These are phyloP conservation scores for Mycena galopus DNA, from an alignment of 768 basidiomycete species.

Conservation along the genomic window DNA sequence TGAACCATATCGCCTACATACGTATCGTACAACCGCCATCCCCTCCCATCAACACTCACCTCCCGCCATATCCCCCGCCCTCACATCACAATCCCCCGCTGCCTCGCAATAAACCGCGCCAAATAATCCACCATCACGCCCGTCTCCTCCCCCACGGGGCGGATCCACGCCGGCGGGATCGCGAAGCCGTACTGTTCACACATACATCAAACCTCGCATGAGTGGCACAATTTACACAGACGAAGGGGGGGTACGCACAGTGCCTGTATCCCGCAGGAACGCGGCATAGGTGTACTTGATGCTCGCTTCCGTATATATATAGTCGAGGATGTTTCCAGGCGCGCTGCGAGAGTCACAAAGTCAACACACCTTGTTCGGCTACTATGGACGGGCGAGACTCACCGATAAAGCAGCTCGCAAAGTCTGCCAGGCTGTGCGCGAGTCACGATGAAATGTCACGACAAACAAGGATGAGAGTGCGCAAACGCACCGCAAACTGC, in stretches of 20 bases:
- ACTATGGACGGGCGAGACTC: conserved; percentile 21
- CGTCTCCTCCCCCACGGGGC: conserved; percentile 86
- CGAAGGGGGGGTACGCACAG: conserved; percentile 56
- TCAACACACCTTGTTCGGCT: not conserved
- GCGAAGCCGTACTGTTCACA: conserved; percentile 82
- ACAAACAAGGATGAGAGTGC: not conserved
- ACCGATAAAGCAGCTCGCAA: conserved; percentile 61
- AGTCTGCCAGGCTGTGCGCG: conserved; percentile 57
- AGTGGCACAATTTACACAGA: not conserved
- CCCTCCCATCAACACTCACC: too few relatives aligned
- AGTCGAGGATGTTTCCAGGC: conserved; percentile 77
- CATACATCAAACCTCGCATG: not conserved
- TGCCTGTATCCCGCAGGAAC: conserved; percentile 79
- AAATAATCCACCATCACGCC: conserved; percentile 42
- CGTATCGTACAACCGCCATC: too few relatives aligned
- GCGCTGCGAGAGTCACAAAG: conserved; percentile 48
- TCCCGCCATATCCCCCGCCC: too few relatives aligned
- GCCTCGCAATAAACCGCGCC: not conserved
- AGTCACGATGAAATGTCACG: not conserved
- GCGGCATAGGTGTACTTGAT: conserved; percentile 75
- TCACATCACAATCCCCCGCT: not conserved
- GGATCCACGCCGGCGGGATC: conserved; percentile 77
- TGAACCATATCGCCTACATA: too few relatives aligned
- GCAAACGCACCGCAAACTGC: conserved; percentile 51
- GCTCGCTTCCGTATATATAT: conserved; percentile 68